Percentiles rank a stretch among this genome's conserved stretches.
Conservation (phyloP, 2,329 filamentous ascomycete species). For the Ciborinia camelliae region DNA sequence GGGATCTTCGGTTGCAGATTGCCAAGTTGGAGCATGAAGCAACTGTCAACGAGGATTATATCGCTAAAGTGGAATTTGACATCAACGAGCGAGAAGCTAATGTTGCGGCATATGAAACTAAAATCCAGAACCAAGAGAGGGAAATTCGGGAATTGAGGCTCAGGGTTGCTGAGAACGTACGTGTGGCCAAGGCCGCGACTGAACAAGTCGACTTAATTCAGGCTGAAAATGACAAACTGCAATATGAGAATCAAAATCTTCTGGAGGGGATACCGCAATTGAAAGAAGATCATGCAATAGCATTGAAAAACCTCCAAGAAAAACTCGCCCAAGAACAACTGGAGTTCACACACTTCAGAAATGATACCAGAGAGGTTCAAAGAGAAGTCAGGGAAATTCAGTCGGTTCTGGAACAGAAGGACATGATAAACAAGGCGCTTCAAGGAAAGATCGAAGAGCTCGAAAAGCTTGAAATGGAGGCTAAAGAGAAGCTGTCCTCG, state of each 20-base stretch:
- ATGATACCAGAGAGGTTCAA: neutral
- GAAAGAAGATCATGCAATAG: neutral
- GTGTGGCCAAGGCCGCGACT: too few relatives aligned
- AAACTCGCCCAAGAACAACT: neutral
- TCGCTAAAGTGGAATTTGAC: neutral
- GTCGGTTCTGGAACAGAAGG: neutral
- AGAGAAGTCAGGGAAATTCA: neutral
- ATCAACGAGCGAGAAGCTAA: neutral
- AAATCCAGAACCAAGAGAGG: neutral
- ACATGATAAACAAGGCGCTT: neutral
- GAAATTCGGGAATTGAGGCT: neutral
- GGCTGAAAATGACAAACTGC: neutral
- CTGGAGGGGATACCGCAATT: neutral
- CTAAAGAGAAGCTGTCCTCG: too few relatives aligned
- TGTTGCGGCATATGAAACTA: neutral
- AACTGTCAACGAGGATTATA: too few relatives aligned
- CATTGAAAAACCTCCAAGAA: neutral
- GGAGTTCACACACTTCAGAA: neutral
- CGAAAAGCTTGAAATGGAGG: too few relatives aligned
- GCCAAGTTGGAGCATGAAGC: neutral
- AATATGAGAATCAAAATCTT: fast-evolving
- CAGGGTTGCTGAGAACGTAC: fast-evolving
- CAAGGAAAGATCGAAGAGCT: neutral
- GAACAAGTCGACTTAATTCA: too few relatives aligned
- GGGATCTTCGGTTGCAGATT: neutral